Conservation (phyloP, 2,329 filamentous ascomycete genomes). For the Geosmithia flava region DNA sequence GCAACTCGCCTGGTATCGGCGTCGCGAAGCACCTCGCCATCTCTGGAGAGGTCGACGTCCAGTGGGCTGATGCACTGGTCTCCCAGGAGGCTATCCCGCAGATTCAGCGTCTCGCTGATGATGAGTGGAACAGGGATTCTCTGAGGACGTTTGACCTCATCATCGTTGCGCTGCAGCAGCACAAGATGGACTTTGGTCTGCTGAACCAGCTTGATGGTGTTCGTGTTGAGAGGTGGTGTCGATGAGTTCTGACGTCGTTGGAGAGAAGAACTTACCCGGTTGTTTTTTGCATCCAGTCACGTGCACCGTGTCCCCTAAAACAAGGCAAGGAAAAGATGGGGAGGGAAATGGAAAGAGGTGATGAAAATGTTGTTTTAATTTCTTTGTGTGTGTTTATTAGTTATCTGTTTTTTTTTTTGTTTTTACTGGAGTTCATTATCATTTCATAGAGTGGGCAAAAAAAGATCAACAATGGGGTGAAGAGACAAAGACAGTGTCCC, state of each 20-base stretch:
- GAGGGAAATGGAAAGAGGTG: no score
- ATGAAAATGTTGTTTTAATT: no score
- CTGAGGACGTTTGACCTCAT: slow-evolving; percentile 29
- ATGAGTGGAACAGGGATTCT: slow-evolving; percentile 21
- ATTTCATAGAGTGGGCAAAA: no score
- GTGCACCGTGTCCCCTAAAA: no score
- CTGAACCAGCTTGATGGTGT: slow-evolving; percentile 19
- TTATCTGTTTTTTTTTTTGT: no score
- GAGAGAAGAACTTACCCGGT: no score
- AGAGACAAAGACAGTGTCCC: no score
- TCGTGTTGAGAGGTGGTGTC: slow-evolving; percentile 26
- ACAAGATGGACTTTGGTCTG: slow-evolving; percentile 25
- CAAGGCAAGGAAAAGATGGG: no score
- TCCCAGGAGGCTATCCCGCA: slow-evolving; percentile 25
- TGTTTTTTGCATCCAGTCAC: no score
- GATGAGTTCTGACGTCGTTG: neutral
- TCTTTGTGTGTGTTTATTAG: no score
- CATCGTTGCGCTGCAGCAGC: slow-evolving; percentile 28
- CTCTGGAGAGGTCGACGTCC: slow-evolving; percentile 24
- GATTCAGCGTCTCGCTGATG: slow-evolving; percentile 21
- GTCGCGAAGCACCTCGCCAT: slow-evolving; percentile 22
- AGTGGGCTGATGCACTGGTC: slow-evolving; percentile 31
- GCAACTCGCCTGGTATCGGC: slow-evolving; percentile 33
- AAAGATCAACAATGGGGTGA: no score
- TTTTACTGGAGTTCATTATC: no score